Evolutionary conservation across 1,284 basidiomycete genomes (phyloP).

Genomic region (Leccinum insigne): DNA sequence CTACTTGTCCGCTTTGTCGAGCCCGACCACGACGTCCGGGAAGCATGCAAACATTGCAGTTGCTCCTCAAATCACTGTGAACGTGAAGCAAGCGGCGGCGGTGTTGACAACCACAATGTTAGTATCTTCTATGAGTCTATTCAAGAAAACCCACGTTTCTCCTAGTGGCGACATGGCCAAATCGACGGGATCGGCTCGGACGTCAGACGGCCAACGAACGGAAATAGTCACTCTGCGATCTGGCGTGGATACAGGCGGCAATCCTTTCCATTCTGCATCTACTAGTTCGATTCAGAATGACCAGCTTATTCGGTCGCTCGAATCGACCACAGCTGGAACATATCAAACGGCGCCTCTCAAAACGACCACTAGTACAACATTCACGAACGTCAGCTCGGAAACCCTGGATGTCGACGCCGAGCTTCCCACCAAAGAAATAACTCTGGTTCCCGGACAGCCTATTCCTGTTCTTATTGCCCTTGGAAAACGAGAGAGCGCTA

Average conservation of each 20-base stretch:
- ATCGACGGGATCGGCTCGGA: not conserved
- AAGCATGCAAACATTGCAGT: not conserved
- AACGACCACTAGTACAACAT: not conserved
- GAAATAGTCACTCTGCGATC: not conserved
- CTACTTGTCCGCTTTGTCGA: not conserved
- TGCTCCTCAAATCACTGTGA: slow-evolving; percentile 5
- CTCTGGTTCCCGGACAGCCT: not conserved
- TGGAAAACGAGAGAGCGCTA: not conserved
- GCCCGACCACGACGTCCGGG: not conserved
- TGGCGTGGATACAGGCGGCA: not conserved
- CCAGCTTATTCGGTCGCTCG: not conserved
- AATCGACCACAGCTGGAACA: not conserved
- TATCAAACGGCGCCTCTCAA: not conserved
- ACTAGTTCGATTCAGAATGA: not conserved
- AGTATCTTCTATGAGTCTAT: not conserved
- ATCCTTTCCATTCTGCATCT: not conserved
- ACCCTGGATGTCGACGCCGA: not conserved
- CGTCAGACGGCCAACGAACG: not conserved
- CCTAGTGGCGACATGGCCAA: slow-evolving; percentile 1
- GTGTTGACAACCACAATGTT: not conserved
- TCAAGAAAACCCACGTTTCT: not conserved
- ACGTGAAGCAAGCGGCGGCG: not conserved
- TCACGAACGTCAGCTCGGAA: not conserved
- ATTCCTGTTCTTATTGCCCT: not conserved
- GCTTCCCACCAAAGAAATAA: not conserved